Conservation (phyloP, 2,329 filamentous ascomycete species). For the Cordyceps cicadae region DNA sequence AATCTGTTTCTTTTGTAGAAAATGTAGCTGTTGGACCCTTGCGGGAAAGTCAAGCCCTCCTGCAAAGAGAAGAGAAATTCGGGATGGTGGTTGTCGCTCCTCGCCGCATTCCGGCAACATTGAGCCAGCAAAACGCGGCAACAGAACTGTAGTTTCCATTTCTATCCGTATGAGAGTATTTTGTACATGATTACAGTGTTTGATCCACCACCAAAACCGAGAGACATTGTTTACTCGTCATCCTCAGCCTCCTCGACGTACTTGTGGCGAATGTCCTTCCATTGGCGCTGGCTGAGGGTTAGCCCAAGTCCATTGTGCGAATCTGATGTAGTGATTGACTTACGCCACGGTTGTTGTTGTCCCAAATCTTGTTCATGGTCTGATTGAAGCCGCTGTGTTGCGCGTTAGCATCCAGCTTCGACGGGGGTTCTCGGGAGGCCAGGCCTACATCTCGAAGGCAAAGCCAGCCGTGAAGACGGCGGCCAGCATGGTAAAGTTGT, state of each 20-base stretch:
- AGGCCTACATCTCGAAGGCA: conserved; percentile 80
- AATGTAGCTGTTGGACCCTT: too few relatives aligned
- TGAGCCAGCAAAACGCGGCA: background rate
- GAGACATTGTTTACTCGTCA: conserved; percentile 41
- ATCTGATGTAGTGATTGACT: conserved; percentile 29
- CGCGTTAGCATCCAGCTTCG: conserved; percentile 24
- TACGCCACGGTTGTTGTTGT: conserved; percentile 86
- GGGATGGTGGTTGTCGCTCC: too few relatives aligned
- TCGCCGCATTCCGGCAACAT: background rate
- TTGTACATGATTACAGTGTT: conserved; percentile 18
- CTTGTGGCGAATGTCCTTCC: conserved; percentile 95
- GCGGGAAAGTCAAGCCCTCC: too few relatives aligned
- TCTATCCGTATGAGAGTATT: conserved; percentile 11
- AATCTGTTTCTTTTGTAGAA: too few relatives aligned
- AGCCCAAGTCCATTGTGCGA: conserved; percentile 15
- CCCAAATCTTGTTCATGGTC: conserved; percentile 78
- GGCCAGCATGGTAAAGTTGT: conserved; percentile 80
- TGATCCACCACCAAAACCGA: conserved; percentile 10
- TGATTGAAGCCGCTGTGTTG: conserved; percentile 68
- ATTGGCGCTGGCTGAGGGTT: conserved; percentile 67
- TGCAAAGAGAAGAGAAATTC: too few relatives aligned
- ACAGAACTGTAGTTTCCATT: conserved; percentile 5
- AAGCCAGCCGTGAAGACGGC: conserved; percentile 84
- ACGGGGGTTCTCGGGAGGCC: conserved; percentile 11
- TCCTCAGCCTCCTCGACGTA: conserved; percentile 69